Conservation (phyloP, 495 filamentous ascomycete genomes). For the Aspergillus affinis region DNA sequence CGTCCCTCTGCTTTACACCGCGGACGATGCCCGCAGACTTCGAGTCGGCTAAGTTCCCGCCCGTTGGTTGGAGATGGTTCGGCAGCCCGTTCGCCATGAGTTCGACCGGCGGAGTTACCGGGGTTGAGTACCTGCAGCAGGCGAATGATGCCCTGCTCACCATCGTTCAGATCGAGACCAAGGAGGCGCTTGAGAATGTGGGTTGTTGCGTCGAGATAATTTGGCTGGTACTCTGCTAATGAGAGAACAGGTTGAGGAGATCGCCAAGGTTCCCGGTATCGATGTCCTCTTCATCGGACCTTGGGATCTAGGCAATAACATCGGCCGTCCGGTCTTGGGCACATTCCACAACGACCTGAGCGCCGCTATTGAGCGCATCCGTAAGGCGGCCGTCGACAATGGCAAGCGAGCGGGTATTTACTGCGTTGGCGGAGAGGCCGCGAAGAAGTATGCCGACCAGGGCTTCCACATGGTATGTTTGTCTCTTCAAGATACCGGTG, state of each 20-base stretch:
- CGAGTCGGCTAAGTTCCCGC: conserved; percentile 45
- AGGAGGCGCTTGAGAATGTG: conserved; percentile 62
- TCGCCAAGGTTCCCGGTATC: conserved; percentile 67
- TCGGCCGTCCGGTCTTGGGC: conserved; percentile 66
- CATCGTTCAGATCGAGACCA: conserved; percentile 82
- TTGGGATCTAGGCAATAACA: conserved; percentile 60
- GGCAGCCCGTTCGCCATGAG: conserved; percentile 30
- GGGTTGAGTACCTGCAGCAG: conserved; percentile 60
- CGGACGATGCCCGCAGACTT: conserved; percentile 64
- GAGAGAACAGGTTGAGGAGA: conserved; percentile 43
- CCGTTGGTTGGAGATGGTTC: conserved; percentile 17
- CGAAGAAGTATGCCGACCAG: conserved; percentile 59
- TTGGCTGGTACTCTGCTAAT: not conserved
- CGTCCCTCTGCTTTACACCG: conserved; percentile 60
- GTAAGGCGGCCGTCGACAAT: conserved; percentile 56
- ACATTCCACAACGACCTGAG: conserved; percentile 64
- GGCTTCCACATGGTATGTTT: conserved; percentile 71
- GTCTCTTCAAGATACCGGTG: not conserved
- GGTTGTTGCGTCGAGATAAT: conserved; percentile 12
- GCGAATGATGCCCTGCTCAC: conserved; percentile 71
- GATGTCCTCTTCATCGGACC: conserved; percentile 79
- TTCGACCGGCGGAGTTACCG: conserved; percentile 5
- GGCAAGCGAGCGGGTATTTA: conserved; percentile 75
- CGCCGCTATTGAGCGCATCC: conserved; percentile 61
- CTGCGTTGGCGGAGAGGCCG: conserved; percentile 62